Conservation (phyloP, 139 green algal species). For the Chlorella vulgaris region DNA sequence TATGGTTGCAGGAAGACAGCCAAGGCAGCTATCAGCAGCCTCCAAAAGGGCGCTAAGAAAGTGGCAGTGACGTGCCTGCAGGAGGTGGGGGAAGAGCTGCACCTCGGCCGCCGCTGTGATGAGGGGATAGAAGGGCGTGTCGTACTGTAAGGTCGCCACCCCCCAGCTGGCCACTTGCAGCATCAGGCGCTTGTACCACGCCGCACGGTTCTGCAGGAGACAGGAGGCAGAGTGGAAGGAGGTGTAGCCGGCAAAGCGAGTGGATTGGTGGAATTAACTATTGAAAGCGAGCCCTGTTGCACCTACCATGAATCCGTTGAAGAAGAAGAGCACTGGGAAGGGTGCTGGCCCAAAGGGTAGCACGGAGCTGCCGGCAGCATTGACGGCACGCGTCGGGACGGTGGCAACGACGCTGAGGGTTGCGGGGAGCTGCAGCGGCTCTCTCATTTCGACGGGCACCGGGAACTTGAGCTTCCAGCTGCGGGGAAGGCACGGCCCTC, state of each 20-base stretch:
- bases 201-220: conserved; percentile 44
- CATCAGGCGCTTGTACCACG: conserved; percentile 52
- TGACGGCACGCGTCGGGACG: background rate
- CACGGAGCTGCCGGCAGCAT: background rate
- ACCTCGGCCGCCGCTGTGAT: background rate
- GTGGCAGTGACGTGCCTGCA: background rate
- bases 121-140: conserved; percentile 4
- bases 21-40: background rate
- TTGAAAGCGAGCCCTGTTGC: too few relatives aligned
- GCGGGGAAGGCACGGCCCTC: background rate
- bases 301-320: conserved; percentile 40
- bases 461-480: background rate
- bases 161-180: conserved; percentile 53
- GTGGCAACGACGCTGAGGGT: background rate
- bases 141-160: conserved; percentile 59
- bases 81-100: background rate
- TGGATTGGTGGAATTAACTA: too few relatives aligned
- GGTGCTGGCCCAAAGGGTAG: background rate
- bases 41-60: background rate
- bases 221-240: background rate
- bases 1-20: too few relatives aligned
- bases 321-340: conserved; percentile 40
- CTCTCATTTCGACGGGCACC: background rate
- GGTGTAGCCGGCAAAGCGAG: background rate
- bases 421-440: background rate